Percentiles rank a stretch among this genome's conserved stretches.
Conservation (phyloP, 345 rosid genomes). For the Triadica sebifera region DNA sequence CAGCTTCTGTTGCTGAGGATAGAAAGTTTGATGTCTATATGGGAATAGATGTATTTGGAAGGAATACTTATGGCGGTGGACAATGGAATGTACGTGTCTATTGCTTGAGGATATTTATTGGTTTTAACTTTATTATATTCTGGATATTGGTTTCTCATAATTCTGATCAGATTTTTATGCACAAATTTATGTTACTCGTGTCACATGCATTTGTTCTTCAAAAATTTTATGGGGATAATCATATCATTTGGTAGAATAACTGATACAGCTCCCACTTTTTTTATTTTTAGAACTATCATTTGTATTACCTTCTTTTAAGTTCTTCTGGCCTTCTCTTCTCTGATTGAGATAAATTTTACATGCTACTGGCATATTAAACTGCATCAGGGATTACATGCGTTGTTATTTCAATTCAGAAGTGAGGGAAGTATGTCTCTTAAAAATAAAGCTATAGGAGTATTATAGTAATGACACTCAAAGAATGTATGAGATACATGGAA, state of each 20-base stretch:
- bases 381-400: too few species aligned
- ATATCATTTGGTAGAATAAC: neutral
- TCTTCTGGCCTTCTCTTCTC: neutral
- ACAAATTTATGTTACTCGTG: neutral
- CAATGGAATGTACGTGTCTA: conserved; percentile 58
- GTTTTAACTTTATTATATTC: neutral
- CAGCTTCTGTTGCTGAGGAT: conserved; percentile 66
- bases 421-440: too few species aligned
- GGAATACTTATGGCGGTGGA: conserved; percentile 83
- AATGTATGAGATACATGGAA: too few species aligned
- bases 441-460: too few species aligned
- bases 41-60: conserved; percentile 87
- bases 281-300: neutral
- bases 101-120: neutral
- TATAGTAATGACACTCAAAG: too few species aligned
- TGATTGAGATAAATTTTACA: neutral
- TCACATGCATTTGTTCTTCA: neutral
- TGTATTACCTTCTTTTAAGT: neutral
- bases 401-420: too few species aligned
- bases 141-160: neutral
- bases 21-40: conserved; percentile 77
- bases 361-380: too few species aligned
- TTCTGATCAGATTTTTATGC: neutral
- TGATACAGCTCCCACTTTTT: neutral
- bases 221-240: neutral